Percentiles rank a stretch among this genome's conserved stretches.
Conservation (phyloP, 805 yeast genomes). For the Wickerhamiella spandovensis region DNA sequence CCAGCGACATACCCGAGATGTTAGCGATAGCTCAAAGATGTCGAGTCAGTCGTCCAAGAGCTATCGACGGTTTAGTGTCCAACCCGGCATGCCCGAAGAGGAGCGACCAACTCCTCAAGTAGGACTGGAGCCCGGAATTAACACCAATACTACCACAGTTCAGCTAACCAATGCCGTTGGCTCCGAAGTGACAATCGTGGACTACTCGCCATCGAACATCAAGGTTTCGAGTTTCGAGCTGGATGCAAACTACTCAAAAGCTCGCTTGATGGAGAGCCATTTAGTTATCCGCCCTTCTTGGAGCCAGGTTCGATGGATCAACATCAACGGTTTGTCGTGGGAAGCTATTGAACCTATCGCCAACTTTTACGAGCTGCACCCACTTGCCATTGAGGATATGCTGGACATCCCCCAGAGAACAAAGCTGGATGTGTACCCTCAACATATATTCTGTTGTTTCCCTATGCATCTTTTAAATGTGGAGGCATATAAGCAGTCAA, state of each 20-base stretch:
- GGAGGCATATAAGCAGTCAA: slow-evolving; percentile 14
- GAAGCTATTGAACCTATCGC: slow-evolving; percentile 40
- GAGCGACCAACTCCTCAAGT: slow-evolving; percentile 15
- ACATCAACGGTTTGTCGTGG: slow-evolving; percentile 49
- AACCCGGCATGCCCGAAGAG: slow-evolving; percentile 3
- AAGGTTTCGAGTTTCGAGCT: slow-evolving; percentile 33
- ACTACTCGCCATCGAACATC: slow-evolving; percentile 33
- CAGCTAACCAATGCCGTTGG: slow-evolving; percentile 36
- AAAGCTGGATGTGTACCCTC: slow-evolving; percentile 39
- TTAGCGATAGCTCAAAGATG: neutral
- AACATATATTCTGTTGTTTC: slow-evolving; percentile 39
- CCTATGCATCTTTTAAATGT: slow-evolving; percentile 38
- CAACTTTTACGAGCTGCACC: slow-evolving; percentile 34
- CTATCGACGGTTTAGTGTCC: slow-evolving; percentile 8
- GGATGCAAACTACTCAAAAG: slow-evolving; percentile 8
- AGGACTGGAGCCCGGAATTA: slow-evolving; percentile 50
- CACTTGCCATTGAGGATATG: slow-evolving; percentile 48
- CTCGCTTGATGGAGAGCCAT: slow-evolving; percentile 12
- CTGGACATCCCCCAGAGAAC: slow-evolving; percentile 50
- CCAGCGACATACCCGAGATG: neutral
- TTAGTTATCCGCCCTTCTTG: slow-evolving; percentile 32
- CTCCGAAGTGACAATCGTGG: slow-evolving; percentile 40
- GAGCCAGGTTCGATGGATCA: slow-evolving; percentile 43
- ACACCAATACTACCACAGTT: slow-evolving; percentile 38
- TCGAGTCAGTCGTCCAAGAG: neutral